A percentile compares a stretch with the other conserved stretches of the same genome.
Evolutionary conservation across 192 early-diverging fungal species (phyloP).

Genomic region (Geranomyces michiganensis): DNA sequence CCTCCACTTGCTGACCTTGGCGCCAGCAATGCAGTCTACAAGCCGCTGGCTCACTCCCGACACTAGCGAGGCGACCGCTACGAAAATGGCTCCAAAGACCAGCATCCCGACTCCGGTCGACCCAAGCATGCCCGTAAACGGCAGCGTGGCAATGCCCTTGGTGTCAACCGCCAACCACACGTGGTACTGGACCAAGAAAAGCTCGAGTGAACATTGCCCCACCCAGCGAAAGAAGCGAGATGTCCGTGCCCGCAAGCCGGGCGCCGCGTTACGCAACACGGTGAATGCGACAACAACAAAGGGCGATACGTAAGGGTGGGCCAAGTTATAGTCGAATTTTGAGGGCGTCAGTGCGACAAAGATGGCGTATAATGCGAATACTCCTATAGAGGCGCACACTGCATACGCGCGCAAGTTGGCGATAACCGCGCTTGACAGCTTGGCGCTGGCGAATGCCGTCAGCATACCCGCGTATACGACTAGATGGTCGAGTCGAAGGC

Average conservation of each 20-base stretch:
- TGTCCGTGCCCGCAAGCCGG: slow-evolving; percentile 52
- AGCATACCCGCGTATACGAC: slow-evolving; percentile 74
- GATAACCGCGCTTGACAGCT: slow-evolving; percentile 23
- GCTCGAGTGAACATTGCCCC: slow-evolving; percentile 71
- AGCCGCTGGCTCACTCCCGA: not conserved
- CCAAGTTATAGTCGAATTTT: slow-evolving; percentile 68
- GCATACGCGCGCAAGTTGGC: slow-evolving; percentile 5
- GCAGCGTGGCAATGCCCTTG: slow-evolving; percentile 61
- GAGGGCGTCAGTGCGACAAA: slow-evolving; percentile 48
- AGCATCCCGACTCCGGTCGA: not conserved
- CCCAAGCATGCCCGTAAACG: slow-evolving; percentile 2
- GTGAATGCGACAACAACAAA: slow-evolving; percentile 66
- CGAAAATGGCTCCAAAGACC: slow-evolving; percentile 3
- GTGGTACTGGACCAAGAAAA: slow-evolving; percentile 80
- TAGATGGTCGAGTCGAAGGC: slow-evolving; percentile 67
- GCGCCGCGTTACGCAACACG: slow-evolving; percentile 66
- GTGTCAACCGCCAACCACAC: slow-evolving; percentile 77
- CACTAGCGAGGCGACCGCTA: not conserved
- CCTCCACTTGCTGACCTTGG: slow-evolving; percentile 6
- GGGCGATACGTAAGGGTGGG: slow-evolving; percentile 69
- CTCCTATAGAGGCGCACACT: slow-evolving; percentile 37
- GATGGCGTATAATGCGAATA: slow-evolving; percentile 55
- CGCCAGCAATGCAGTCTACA: slow-evolving; percentile 6
- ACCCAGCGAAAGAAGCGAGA: slow-evolving; percentile 60
- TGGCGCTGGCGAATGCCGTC: slow-evolving; percentile 54